A percentile compares a stretch with the other conserved stretches of the same genome.
phyloP scores from a whole-genome alignment of 106 monocot species.

The Acorus calamus region DNA sequence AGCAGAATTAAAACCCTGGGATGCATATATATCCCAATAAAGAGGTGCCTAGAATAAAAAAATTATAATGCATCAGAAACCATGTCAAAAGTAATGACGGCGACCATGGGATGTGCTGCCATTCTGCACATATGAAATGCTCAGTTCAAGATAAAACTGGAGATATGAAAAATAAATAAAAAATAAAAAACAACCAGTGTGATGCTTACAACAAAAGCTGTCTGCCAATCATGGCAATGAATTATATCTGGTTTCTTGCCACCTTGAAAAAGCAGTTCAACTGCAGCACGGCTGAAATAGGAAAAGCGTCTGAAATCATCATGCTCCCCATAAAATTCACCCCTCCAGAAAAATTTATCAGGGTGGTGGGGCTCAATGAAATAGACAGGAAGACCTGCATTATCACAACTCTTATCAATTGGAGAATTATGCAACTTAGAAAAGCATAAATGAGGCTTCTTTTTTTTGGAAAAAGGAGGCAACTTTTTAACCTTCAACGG shows the following conservation, averaged over 20 bases:
- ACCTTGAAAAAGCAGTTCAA: conserved; percentile 64
- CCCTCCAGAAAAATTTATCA: conserved; percentile 70
- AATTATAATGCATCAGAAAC: no score
- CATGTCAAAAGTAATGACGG: no score
- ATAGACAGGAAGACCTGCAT: conserved; percentile 88
- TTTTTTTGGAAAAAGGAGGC: neutral
- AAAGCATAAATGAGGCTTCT: no score
- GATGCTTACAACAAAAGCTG: conserved; percentile 74
- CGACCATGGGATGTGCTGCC: no score
- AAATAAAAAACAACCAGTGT: neutral
- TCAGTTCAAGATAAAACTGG: no score
- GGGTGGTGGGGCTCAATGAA: conserved; percentile 94
- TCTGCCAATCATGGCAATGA: conserved; percentile 98
- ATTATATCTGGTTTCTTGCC: conserved; percentile 93
- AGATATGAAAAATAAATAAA: no score
- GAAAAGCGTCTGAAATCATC: conserved; percentile 96
- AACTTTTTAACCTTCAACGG: conserved; percentile 60
- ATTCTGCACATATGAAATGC: no score
- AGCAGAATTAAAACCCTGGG: conserved; percentile 68
- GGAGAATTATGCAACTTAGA: no score
- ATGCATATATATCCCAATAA: conserved; percentile 85
- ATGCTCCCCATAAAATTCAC: conserved; percentile 68
- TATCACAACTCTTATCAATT: conserved; percentile 1
- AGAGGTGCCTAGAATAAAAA: conserved; percentile 71
- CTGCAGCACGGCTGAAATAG: conserved; percentile 79